phyloP scores from a whole-genome alignment of 1,139 yeast species.

The Yamadazyma atlantica region DNA sequence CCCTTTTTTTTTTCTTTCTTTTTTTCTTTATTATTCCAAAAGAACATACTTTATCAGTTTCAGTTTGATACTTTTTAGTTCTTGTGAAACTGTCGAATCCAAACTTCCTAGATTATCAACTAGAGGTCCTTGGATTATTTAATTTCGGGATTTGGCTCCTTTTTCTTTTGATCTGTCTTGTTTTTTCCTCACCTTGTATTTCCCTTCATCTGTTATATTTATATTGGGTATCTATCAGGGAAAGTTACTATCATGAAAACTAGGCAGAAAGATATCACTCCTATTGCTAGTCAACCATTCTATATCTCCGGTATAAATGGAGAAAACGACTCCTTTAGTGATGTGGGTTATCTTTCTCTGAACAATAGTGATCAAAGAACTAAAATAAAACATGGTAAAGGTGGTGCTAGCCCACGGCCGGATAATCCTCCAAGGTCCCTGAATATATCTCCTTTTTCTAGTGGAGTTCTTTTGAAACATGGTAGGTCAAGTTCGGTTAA shows the following conservation, averaged over 20 bases:
- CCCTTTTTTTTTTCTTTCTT: neutral
- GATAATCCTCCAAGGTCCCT: neutral
- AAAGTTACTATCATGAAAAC: slow-evolving; percentile 1
- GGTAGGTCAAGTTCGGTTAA: too few species aligned
- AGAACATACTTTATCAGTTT: neutral
- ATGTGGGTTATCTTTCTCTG: neutral
- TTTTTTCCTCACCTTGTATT: too few species aligned
- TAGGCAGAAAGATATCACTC: neutral
- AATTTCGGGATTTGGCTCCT: neutral
- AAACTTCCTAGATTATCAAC: too few species aligned
- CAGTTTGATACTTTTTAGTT: too few species aligned
- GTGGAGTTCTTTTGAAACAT: too few species aligned
- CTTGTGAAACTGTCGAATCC: too few species aligned
- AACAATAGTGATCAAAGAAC: neutral
- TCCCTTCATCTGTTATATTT: too few species aligned
- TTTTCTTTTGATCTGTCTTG: too few species aligned
- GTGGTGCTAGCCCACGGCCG: too few species aligned
- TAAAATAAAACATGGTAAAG: neutral
- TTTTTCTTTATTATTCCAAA: neutral
- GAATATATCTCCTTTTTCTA: neutral
- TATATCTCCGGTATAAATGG: neutral
- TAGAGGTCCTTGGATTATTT: too few species aligned
- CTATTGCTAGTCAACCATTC: neutral
- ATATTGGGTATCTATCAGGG: too few species aligned
- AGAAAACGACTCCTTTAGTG: neutral